A percentile compares a stretch with the other conserved stretches of the same genome.
phyloP scores from a whole-genome alignment of 345 rosid species.

The Iberis pinnata region DNA sequence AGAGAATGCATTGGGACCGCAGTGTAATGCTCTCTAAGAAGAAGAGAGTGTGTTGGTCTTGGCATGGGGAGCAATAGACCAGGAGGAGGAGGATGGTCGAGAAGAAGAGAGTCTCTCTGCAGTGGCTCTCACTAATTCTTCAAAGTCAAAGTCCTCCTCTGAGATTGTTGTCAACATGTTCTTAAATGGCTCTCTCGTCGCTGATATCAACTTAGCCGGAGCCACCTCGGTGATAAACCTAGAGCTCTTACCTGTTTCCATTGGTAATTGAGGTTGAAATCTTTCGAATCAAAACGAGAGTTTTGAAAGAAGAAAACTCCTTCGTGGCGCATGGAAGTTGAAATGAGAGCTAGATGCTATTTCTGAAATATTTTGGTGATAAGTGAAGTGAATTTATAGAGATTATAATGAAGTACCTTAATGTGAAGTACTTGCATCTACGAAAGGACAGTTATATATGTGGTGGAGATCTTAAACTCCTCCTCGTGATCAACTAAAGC shows the following conservation, averaged over 20 bases:
- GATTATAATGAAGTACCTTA: not conserved
- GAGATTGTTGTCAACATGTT: conserved; percentile 40
- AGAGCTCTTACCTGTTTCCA: conserved; percentile 23
- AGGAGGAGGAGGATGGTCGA: conserved; percentile 19
- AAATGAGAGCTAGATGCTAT: not conserved
- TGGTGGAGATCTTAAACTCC: no score
- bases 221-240: conserved; percentile 47
- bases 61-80: conserved; percentile 22
- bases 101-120: conserved; percentile 25
- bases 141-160: conserved; percentile 42
- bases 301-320: conserved; percentile 12
- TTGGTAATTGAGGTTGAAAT: conserved; percentile 7
- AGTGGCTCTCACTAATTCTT: conserved; percentile 25
- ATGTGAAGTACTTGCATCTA: no score
- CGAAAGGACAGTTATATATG: no score
- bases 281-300: not conserved
- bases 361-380: conserved; percentile 10
- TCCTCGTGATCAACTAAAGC: no score
- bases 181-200: conserved; percentile 34
- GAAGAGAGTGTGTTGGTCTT: conserved; percentile 18
- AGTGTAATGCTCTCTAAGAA: conserved; percentile 13
- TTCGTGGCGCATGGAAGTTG: conserved; percentile 18
- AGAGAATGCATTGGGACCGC: no score
- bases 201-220: conserved; percentile 36
- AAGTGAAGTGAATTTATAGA: conserved; percentile 16